Base-by-base conservation (phyloP, 2,329 filamentous ascomycete species). In the Akanthomyces lecanii region DNA sequence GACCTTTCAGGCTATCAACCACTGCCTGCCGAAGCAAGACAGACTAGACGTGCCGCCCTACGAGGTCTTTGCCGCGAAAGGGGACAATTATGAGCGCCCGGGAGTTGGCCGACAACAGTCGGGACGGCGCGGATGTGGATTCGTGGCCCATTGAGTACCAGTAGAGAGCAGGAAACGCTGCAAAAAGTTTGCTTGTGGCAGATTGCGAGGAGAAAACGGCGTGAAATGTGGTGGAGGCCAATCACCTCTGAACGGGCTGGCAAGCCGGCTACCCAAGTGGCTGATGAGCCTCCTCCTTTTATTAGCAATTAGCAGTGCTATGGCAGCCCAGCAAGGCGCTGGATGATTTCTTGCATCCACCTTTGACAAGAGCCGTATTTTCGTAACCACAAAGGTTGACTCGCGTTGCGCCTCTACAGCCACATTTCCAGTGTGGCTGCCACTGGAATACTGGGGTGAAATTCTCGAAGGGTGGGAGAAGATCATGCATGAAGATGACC, bases 401-500 rank as follows among this genome's bases (percentile, higher is more conserved):
- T 40, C 18, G 36, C 45, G 30, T n/a, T 28, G 18, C 48, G 38
- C 47, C 38, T 38, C n/a, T 44, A 47, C 58, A 21, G 33, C 58
- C 23, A 47, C 38, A 8, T 18, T 44, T 54, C 40, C 40, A 11
- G 4, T 53, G 48, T 33, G 48, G 48, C 48, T 53, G 33, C 38
- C 18, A 10, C 28, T 23, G 6, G 11, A 16, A 14, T 47, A 40
- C n/a, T 18, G 16, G 54, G 40, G 40, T 44, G 38, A 53, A 54
- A 30, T 61, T 61, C 50, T 61, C 48, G 40, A 54, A 61, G 50
- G 28, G 7, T 11, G 14, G 36, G 18, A 54, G 48, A 38, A 61
- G 58, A 28, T 44, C 52, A 23, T 53, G 50, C 58, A 61, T 61
- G 50, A 53, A 45, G 38, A 61, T 61, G 47, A 30, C 58, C 14